These are phyloP conservation scores for Pythium folliculosum DNA, from an alignment of 352 stramenopile species.

Conservation along the genomic window DNA sequence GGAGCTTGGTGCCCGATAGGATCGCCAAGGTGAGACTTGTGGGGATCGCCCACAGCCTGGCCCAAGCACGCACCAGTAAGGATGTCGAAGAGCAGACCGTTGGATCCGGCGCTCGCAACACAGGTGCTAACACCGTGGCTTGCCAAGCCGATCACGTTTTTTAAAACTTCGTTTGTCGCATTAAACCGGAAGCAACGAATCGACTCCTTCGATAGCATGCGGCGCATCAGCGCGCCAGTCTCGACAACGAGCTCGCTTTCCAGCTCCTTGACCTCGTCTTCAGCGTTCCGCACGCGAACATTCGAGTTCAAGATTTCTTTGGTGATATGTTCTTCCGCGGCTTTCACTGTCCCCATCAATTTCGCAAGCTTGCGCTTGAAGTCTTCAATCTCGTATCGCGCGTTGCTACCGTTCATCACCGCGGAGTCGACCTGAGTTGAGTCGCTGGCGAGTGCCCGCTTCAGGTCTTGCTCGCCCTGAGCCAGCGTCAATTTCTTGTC, in stretches of 20 bases:
- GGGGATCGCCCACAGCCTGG: slow-evolving; percentile 60
- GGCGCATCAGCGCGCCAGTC: slow-evolving; percentile 74
- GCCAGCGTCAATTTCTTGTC: slow-evolving; percentile 60
- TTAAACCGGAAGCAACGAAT: slow-evolving; percentile 81
- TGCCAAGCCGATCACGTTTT: slow-evolving; percentile 70
- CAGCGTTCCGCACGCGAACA: slow-evolving; percentile 64
- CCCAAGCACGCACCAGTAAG: slow-evolving; percentile 64
- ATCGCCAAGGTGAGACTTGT: slow-evolving; percentile 64
- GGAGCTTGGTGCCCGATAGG: slow-evolving; percentile 63
- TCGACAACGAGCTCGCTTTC: slow-evolving; percentile 69
- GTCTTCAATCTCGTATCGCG: slow-evolving; percentile 70
- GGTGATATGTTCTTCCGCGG: slow-evolving; percentile 51
- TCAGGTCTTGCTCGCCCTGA: slow-evolving; percentile 68
- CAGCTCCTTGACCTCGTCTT: slow-evolving; percentile 69
- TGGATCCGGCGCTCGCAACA: slow-evolving; percentile 49
- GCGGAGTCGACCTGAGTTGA: slow-evolving; percentile 65
- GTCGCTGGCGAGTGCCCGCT: slow-evolving; percentile 64
- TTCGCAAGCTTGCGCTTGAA: slow-evolving; percentile 80
- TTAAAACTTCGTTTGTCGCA: slow-evolving; percentile 63
- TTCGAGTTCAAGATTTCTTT: slow-evolving; percentile 65
- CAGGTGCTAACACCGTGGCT: slow-evolving; percentile 70
- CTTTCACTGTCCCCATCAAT: slow-evolving; percentile 64
- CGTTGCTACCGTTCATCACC: slow-evolving; percentile 55
- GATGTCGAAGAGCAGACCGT: slow-evolving; percentile 62
- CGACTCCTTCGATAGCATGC: slow-evolving; percentile 57